These are phyloP conservation scores for Arthrobotrys iridis DNA, from an alignment of 2,329 filamentous ascomycete species.

Conservation along the genomic window DNA sequence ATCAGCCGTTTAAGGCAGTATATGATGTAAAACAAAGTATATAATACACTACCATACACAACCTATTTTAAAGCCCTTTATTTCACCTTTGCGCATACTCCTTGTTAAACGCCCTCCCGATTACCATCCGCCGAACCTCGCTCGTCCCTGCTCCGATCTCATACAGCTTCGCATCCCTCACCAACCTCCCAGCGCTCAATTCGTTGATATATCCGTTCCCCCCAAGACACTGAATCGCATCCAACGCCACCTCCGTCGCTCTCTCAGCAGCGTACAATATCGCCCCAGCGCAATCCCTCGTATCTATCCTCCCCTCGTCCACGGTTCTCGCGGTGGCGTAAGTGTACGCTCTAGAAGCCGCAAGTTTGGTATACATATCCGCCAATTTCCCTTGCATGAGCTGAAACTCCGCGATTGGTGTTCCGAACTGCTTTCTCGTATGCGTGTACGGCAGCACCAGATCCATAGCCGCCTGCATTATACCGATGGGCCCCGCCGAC, in stretches of 20 bases:
- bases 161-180: constrained; percentile 83
- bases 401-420: constrained; percentile 89
- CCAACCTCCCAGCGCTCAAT: constrained; percentile 84
- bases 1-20: too few species aligned
- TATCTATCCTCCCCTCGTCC: constrained; percentile 79
- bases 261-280: constrained; percentile 93
- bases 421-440: constrained; percentile 85
- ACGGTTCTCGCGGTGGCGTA: constrained; percentile 82
- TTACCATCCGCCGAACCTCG: constrained; percentile 92
- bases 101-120: constrained; percentile 90
- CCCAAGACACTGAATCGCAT: constrained; percentile 90
- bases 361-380: constrained; percentile 96
- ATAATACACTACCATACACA: too few species aligned
- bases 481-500: constrained; percentile 85
- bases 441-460: constrained; percentile 88
- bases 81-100: constrained; percentile 68
- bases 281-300: constrained; percentile 92
- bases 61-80: constrained; percentile 29
- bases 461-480: constrained; percentile 93
- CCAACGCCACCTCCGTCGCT: constrained; percentile 84
- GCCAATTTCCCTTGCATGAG: constrained; percentile 91
- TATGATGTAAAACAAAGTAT: too few species aligned
- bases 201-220: constrained; percentile 98
- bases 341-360: constrained; percentile 85
- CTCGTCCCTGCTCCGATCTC: constrained; percentile 97